Evolutionary conservation across 164 flowering plant genomes (phyloP).

Genomic region (Vitis amurensis): DNA sequence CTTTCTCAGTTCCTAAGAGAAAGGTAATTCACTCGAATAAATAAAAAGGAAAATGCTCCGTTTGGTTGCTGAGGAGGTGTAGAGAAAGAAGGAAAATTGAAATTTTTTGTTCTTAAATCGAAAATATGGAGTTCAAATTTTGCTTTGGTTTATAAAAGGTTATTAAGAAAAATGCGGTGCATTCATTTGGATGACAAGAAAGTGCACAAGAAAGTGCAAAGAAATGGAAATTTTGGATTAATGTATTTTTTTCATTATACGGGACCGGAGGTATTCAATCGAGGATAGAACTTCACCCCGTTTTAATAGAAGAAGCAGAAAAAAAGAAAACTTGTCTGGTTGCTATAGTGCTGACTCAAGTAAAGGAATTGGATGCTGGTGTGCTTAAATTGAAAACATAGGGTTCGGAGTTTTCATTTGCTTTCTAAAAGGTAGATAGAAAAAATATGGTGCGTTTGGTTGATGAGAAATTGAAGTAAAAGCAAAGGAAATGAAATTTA

Average conservation of each 20-base stretch:
- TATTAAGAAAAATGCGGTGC: conserved; percentile 74
- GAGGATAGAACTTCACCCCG: no score
- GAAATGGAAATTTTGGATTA: not conserved
- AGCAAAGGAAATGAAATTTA: not conserved
- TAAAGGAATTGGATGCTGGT: no score
- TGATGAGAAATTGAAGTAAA: not conserved
- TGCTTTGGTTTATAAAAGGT: conserved; percentile 14
- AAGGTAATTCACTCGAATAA: conserved; percentile 37
- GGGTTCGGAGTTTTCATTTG: no score
- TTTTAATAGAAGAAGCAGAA: no score
- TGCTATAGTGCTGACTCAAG: no score
- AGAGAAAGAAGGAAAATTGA: not conserved
- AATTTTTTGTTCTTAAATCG: not conserved
- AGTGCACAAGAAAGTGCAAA: not conserved
- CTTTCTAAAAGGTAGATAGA: no score
- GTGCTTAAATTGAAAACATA: no score
- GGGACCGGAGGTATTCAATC: no score
- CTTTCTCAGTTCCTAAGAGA: conserved; percentile 87
- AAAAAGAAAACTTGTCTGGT: no score
- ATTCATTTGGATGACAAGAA: not conserved
- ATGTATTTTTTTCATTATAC: no score
- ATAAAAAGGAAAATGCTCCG: not conserved
- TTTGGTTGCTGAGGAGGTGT: conserved; percentile 1
- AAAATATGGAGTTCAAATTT: no score
- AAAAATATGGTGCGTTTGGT: not conserved